phyloP scores from a whole-genome alignment of 306 rosid genomes.

The Quercus ilex region DNA sequence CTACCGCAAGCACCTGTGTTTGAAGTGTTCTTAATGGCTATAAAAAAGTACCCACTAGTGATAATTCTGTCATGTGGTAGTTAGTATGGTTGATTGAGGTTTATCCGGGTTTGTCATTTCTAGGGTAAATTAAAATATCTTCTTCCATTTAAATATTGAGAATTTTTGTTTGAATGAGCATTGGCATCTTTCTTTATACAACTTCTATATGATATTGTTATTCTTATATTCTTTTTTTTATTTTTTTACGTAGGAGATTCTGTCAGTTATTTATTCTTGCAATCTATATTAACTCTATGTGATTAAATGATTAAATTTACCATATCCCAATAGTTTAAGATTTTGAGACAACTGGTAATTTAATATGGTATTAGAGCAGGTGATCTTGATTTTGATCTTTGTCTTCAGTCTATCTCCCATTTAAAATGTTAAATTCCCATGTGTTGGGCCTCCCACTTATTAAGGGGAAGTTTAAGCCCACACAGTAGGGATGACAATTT shows the following conservation, averaged over 20 bases:
- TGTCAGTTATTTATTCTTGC: constrained; percentile 7
- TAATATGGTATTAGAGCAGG: too few species aligned
- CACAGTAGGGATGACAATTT: too few species aligned
- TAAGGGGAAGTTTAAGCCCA: too few species aligned
- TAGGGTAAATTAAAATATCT: neutral
- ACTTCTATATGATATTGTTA: neutral
- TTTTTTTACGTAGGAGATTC: neutral
- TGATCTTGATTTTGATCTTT: too few species aligned
- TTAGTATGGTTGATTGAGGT: neutral
- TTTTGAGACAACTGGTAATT: too few species aligned
- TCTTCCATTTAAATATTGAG: neutral
- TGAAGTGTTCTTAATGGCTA: neutral
- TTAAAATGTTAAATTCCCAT: too few species aligned
- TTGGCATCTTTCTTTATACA: neutral
- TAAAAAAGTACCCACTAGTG: too few species aligned
- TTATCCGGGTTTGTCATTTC: neutral
- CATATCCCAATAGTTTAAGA: too few species aligned
- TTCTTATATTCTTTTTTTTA: neutral
- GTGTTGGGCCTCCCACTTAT: too few species aligned
- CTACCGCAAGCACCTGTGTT: neutral
- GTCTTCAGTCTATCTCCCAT: too few species aligned
- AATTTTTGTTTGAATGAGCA: neutral
- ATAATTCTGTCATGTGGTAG: neutral
- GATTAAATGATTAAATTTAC: too few species aligned
- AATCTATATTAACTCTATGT: neutral